Conservation (phyloP, 2,329 filamentous ascomycete species). For the Chrysoporthe cubensis region DNA sequence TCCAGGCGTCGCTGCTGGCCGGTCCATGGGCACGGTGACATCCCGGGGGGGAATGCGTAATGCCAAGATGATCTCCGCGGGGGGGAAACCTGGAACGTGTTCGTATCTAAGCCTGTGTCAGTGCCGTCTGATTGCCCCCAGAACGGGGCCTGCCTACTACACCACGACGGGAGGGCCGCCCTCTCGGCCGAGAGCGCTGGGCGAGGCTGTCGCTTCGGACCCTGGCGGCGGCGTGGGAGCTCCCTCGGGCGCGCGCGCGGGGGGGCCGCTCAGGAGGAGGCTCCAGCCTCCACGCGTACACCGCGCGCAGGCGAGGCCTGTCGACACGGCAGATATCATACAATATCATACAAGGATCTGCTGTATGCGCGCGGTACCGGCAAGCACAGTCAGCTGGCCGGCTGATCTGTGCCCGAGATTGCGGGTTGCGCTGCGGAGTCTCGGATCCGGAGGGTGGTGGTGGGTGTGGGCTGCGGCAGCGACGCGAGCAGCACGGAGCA, state of each 20-base stretch:
- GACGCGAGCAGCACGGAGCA: not conserved
- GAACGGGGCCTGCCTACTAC: too few species aligned
- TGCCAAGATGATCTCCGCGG: constrained; percentile 2
- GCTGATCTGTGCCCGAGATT: not conserved
- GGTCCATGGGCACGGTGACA: not conserved
- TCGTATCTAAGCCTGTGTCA: not conserved
- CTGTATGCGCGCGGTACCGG: too few species aligned
- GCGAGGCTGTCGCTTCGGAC: not conserved
- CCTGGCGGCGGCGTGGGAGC: not conserved
- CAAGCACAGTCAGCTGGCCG: not conserved
- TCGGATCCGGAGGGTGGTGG: not conserved
- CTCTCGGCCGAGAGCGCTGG: too few species aligned
- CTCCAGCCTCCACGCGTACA: not conserved
- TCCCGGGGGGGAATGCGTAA: not conserved
- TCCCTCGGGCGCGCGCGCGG: too few species aligned
- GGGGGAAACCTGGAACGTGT: not conserved
- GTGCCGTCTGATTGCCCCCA: constrained; percentile 7
- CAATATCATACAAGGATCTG: not conserved
- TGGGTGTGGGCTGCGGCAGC: not conserved
- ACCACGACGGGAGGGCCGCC: too few species aligned
- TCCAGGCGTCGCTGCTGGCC: not conserved
- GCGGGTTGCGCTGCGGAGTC: not conserved
- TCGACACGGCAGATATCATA: not conserved
- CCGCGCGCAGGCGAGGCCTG: constrained; percentile 1
- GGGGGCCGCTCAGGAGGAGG: not conserved